These are phyloP conservation scores for Hortiboletus flavorubellus DNA, from an alignment of 768 basidiomycete species.

Conservation along the genomic window DNA sequence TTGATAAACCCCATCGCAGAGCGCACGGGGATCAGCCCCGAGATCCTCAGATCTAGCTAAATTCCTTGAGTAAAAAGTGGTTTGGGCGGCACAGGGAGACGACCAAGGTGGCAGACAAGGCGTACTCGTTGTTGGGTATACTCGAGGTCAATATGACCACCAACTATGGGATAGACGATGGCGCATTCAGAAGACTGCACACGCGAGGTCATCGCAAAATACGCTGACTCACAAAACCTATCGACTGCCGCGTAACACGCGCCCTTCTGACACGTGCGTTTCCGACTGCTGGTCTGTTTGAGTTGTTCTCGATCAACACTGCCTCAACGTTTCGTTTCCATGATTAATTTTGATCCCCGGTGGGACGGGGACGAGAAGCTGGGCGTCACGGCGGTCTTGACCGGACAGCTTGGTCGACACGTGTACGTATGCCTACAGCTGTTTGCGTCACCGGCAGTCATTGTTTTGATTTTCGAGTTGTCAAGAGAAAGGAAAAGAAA, in stretches of 20 bases:
- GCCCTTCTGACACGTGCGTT: not conserved
- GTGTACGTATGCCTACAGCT: conserved; percentile 31
- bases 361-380: conserved; percentile 24
- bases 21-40: conserved; percentile 14
- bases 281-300: not conserved
- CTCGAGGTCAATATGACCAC: conserved; percentile 19
- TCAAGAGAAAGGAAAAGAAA: not conserved
- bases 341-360: conserved; percentile 23
- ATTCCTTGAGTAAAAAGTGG: conserved; percentile 20
- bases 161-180: conserved; percentile 25
- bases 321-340: conserved; percentile 23
- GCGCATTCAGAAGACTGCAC: conserved; percentile 26
- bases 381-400: conserved; percentile 25
- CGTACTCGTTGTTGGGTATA: conserved; percentile 31
- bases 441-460: not conserved
- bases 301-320: not conserved
- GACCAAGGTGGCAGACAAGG: conserved; percentile 24
- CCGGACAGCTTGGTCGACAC: conserved; percentile 19
- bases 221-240: conserved; percentile 5
- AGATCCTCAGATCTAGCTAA: conserved; percentile 11
- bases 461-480: not conserved
- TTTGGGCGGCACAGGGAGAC: conserved; percentile 29
- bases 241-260: not conserved
- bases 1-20: conserved; percentile 13
- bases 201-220: conserved; percentile 17